phyloP scores from a whole-genome alignment of 2,329 filamentous ascomycete species.

The Penicillium hesseltinei region DNA sequence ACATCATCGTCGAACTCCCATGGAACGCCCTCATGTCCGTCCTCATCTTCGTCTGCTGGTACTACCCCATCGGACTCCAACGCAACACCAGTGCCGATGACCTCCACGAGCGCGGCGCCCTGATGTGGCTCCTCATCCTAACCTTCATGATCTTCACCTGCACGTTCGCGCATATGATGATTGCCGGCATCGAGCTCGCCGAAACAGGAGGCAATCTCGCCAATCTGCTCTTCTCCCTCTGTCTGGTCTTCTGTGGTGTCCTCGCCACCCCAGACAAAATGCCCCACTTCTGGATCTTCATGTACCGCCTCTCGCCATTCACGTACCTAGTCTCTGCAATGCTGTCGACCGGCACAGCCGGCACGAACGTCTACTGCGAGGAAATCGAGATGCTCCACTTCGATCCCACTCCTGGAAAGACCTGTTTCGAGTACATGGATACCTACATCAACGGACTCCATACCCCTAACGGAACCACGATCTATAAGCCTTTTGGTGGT shows the following conservation, averaged over 20 bases:
- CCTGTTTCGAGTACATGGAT: slow-evolving; percentile 56
- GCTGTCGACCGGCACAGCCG: slow-evolving; percentile 40
- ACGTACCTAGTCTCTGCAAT: slow-evolving; percentile 58
- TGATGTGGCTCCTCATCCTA: slow-evolving; percentile 65
- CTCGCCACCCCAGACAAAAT: slow-evolving; percentile 56
- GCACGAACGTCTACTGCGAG: slow-evolving; percentile 31
- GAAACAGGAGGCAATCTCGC: slow-evolving; percentile 66
- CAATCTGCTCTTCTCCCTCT: slow-evolving; percentile 59
- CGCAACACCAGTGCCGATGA: slow-evolving; percentile 41
- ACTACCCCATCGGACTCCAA: slow-evolving; percentile 60
- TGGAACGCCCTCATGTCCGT: slow-evolving; percentile 63
- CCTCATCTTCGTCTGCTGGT: slow-evolving; percentile 64
- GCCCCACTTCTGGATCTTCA: slow-evolving; percentile 75
- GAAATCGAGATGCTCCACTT: slow-evolving; percentile 33
- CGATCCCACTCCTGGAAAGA: slow-evolving; percentile 56
- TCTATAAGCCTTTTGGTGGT: slow-evolving; percentile 30
- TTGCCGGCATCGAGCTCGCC: slow-evolving; percentile 67
- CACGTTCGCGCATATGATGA: slow-evolving; percentile 71
- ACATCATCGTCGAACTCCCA: slow-evolving; percentile 69
- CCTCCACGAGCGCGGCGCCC: slow-evolving; percentile 55
- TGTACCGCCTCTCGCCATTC: slow-evolving; percentile 68
- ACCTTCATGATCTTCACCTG: slow-evolving; percentile 69
- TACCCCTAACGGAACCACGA: not conserved
- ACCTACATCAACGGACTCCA: slow-evolving; percentile 34
- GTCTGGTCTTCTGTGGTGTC: slow-evolving; percentile 57